phyloP scores from a whole-genome alignment of 768 basidiomycete genomes.

The Mycena indigotica region DNA sequence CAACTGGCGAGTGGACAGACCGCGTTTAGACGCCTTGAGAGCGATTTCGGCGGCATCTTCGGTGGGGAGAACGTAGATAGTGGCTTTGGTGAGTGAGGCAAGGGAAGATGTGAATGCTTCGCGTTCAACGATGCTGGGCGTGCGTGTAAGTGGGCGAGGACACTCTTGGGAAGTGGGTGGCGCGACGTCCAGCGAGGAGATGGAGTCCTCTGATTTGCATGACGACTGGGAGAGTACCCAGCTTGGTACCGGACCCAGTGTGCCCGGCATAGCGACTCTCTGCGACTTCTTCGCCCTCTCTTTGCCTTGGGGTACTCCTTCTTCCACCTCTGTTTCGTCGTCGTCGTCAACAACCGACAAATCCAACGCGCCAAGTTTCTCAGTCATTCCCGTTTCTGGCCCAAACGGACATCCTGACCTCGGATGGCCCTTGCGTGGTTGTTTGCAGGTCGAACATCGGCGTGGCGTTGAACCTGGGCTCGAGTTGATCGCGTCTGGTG shows the following conservation, averaged over 20 bases:
- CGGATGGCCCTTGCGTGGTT: conserved; percentile 21
- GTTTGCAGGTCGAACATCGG: conserved; percentile 18
- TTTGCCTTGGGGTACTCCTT: neutral
- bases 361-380: conserved; percentile 15
- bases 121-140: conserved; percentile 57
- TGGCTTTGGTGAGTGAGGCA: conserved; percentile 44
- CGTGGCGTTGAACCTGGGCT: conserved; percentile 17
- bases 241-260: conserved; percentile 51
- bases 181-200: conserved; percentile 4
- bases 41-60: conserved; percentile 41
- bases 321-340: neutral
- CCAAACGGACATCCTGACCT: conserved; percentile 18
- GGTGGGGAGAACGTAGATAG: conserved; percentile 50
- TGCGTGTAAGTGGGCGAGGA: conserved; percentile 41
- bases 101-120: conserved; percentile 52
- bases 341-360: conserved; percentile 3
- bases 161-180: neutral
- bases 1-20: conserved; percentile 46
- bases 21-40: conserved; percentile 42
- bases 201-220: conserved; percentile 10
- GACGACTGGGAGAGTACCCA: conserved; percentile 29
- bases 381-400: neutral
- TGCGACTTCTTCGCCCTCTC: neutral
- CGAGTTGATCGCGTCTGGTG: neutral
- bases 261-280: conserved; percentile 53